A percentile compares a stretch with the other conserved stretches of the same genome.
phyloP scores from a whole-genome alignment of 2,329 filamentous ascomycete species.

The Orbilia oligospora region DNA sequence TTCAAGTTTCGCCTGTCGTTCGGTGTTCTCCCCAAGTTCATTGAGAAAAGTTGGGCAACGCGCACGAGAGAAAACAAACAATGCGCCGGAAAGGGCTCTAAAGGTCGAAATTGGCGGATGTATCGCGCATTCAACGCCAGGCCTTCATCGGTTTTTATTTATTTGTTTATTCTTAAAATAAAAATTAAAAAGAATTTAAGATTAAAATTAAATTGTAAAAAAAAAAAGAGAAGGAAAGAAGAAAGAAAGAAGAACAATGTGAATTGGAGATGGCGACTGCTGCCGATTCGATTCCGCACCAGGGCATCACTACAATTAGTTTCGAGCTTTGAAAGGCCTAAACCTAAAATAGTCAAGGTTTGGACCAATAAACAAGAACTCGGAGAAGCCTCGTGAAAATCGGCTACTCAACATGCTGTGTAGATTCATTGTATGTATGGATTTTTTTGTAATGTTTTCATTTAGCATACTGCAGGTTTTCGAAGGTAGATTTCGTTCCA shows the following conservation, averaged over 20 bases:
- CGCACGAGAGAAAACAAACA: constrained; percentile 21
- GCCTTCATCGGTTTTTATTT: no score
- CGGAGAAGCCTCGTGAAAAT: constrained; percentile 31
- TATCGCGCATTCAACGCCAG: not conserved
- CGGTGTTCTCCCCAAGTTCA: not conserved
- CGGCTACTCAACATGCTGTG: not conserved
- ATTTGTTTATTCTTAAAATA: no score
- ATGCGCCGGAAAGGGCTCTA: not conserved
- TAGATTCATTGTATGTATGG: no score
- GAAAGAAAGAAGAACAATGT: no score
- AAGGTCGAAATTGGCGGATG: not conserved
- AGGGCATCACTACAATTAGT: not conserved
- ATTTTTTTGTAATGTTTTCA: no score
- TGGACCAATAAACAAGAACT: constrained; percentile 21
- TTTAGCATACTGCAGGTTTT: no score
- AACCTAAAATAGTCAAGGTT: constrained; percentile 33
- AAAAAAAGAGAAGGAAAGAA: no score
- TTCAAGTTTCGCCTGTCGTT: not conserved
- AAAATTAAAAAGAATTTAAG: no score
- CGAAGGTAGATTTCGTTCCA: no score
- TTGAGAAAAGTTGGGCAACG: not conserved
- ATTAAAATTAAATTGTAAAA: no score
- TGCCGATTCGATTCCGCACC: not conserved
- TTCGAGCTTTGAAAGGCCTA: constrained; percentile 8
- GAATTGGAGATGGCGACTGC: not conserved